A percentile compares a stretch with the other conserved stretches of the same genome.
These are phyloP conservation scores for Calophaca sinica DNA, from an alignment of 306 rosid genomes.

Conservation along the genomic window DNA sequence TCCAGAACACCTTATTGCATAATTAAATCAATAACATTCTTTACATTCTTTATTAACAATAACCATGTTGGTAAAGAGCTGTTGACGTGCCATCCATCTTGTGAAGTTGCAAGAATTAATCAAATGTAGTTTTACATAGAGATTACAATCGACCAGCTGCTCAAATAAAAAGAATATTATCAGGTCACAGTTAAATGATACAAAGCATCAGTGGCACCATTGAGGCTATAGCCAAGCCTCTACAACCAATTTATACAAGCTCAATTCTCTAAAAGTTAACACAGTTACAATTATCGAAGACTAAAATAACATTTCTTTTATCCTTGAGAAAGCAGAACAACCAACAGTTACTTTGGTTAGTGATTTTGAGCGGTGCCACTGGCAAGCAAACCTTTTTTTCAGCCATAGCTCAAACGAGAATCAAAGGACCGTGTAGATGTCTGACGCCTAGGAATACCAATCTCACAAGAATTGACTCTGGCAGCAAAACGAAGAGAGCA, in stretches of 20 bases:
- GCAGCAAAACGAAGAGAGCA: constrained; percentile 94
- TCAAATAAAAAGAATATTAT: constrained; percentile 28
- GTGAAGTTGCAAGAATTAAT: not conserved
- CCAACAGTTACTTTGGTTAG: constrained; percentile 37
- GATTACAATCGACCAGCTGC: constrained; percentile 29
- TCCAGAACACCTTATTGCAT: too few relatives aligned
- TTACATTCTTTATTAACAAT: not conserved
- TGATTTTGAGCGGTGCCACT: constrained; percentile 7
- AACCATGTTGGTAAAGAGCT: not conserved
- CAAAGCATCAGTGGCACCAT: constrained; percentile 9
- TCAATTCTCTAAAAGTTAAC: constrained; percentile 29
- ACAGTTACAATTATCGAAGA: constrained; percentile 30
- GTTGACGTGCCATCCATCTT: not conserved
- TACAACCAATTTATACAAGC: constrained; percentile 50
- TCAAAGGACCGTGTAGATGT: constrained; percentile 64
- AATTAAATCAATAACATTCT: not conserved
- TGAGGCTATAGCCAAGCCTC: constrained; percentile 54
- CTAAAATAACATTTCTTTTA: constrained; percentile 27
- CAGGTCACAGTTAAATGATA: constrained; percentile 27
- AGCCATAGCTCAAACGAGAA: constrained; percentile 74
- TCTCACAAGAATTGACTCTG: constrained; percentile 89
- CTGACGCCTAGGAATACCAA: constrained; percentile 90
- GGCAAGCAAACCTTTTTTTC: constrained; percentile 19
- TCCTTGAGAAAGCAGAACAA: constrained; percentile 20
- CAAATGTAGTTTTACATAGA: constrained; percentile 16